phyloP scores from a whole-genome alignment of 169 alveolate species.

The Perkinsus olseni region DNA sequence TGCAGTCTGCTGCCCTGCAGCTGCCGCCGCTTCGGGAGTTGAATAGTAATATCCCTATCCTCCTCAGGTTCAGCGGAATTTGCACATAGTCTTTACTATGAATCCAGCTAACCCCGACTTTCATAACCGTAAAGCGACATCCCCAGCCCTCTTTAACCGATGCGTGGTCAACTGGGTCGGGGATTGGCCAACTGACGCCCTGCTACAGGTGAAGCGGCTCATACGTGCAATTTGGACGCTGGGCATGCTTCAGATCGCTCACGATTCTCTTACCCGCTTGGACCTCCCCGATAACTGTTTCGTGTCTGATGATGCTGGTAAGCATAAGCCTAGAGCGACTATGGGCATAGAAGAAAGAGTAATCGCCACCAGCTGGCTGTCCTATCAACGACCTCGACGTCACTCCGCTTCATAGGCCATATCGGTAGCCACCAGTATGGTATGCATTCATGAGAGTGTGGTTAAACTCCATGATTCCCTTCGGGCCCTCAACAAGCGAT shows the following conservation, averaged over 20 bases:
- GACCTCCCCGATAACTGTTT: conserved; percentile 44
- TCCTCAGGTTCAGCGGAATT: conserved; percentile 63
- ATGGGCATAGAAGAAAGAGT: conserved; percentile 27
- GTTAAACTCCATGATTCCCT: conserved; percentile 54
- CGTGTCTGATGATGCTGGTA: conserved; percentile 12
- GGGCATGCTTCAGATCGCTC: conserved; percentile 51
- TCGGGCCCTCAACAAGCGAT: conserved; percentile 67
- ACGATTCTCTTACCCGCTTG: conserved; percentile 60
- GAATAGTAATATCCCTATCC: neutral
- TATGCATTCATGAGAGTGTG: conserved; percentile 65
- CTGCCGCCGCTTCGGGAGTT: too few relatives aligned
- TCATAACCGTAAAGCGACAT: conserved; percentile 87
- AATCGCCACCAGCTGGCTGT: neutral
- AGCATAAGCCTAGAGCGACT: conserved; percentile 12
- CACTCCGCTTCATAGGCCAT: neutral
- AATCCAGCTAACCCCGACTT: conserved; percentile 97
- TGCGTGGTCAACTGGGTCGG: conserved; percentile 99
- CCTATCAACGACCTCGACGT: neutral
- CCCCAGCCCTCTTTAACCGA: conserved; percentile 93
- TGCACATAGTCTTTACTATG: conserved; percentile 98
- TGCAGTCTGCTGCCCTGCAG: neutral
- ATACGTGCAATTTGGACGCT: too few relatives aligned
- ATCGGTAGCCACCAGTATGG: conserved; percentile 35
- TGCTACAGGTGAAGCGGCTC: conserved; percentile 58
- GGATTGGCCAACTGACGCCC: conserved; percentile 89